phyloP scores from a whole-genome alignment of 1,139 yeast genomes.

The Yamadazyma conglobata region DNA sequence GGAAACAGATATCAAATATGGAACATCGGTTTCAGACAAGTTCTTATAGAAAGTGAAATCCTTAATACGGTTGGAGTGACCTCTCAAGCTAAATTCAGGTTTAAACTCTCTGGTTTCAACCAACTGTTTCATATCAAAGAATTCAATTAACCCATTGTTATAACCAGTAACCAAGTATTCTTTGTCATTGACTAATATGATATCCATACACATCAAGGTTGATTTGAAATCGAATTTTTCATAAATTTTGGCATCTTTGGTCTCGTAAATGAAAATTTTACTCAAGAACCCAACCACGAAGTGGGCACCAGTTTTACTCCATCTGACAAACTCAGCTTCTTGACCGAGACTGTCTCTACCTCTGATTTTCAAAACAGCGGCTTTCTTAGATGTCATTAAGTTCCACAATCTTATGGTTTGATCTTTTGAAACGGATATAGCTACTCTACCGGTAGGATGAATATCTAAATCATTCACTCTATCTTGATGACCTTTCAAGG shows the following conservation, averaged over 20 bases:
- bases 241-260: conserved; percentile 59
- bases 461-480: conserved; percentile 79
- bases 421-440: conserved; percentile 85
- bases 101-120: conserved; percentile 23
- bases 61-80: conserved; percentile 85
- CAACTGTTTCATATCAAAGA: conserved; percentile 35
- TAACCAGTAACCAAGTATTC: conserved; percentile 68
- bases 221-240: conserved; percentile 48
- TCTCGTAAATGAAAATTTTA: conserved; percentile 61
- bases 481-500: conserved; percentile 80
- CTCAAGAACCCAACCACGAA: conserved; percentile 74
- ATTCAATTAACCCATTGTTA: conserved; percentile 68
- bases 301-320: conserved; percentile 59
- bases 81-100: conserved; percentile 60
- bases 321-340: conserved; percentile 62
- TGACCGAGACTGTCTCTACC: conserved; percentile 65
- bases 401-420: conserved; percentile 88
- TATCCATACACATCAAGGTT: conserved; percentile 68
- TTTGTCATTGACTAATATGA: conserved; percentile 37
- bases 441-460: conserved; percentile 91
- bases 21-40: conserved; percentile 29
- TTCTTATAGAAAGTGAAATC: conserved; percentile 58
- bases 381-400: conserved; percentile 95
- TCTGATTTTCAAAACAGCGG: conserved; percentile 73
- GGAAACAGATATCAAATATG: conserved; percentile 73